Evolutionary conservation across 1,139 yeast genomes (phyloP).

Genomic region (Suzukiozyma palmioleophila): DNA sequence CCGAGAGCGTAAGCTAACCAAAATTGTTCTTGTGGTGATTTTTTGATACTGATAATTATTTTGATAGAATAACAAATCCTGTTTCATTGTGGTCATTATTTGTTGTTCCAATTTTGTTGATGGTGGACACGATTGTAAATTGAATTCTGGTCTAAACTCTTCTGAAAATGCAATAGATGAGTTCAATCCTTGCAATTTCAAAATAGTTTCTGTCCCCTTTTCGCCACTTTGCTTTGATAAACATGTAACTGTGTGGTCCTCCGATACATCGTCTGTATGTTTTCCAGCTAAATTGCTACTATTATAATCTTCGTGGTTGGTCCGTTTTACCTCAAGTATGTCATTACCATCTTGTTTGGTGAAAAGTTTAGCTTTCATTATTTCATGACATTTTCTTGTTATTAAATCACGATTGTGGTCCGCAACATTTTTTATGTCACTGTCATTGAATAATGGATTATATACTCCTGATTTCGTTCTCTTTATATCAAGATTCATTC

Average conservation of each 20-base stretch:
- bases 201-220: neutral
- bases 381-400: slow-evolving; percentile 21
- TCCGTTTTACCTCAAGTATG: neutral
- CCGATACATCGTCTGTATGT: neutral
- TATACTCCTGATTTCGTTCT: slow-evolving; percentile 25
- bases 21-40: slow-evolving; percentile 34
- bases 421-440: slow-evolving; percentile 15
- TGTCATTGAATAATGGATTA: slow-evolving; percentile 20
- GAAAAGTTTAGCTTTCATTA: slow-evolving; percentile 19
- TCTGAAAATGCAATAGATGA: slow-evolving; percentile 48
- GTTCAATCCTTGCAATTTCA: slow-evolving; percentile 1
- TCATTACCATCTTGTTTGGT: neutral
- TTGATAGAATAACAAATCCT: slow-evolving; percentile 45
- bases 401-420: slow-evolving; percentile 23
- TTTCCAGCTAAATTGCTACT: neutral
- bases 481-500: slow-evolving; percentile 16
- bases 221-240: slow-evolving; percentile 12
- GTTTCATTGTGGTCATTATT: slow-evolving; percentile 50
- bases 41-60: slow-evolving; percentile 30
- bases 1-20: slow-evolving; percentile 50
- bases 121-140: slow-evolving; percentile 46
- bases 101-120: slow-evolving; percentile 50
- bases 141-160: slow-evolving; percentile 50
- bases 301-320: neutral
- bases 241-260: slow-evolving; percentile 4